phyloP scores from a whole-genome alignment of 495 filamentous ascomycete species.

The Astrothelium macrocarpum region DNA sequence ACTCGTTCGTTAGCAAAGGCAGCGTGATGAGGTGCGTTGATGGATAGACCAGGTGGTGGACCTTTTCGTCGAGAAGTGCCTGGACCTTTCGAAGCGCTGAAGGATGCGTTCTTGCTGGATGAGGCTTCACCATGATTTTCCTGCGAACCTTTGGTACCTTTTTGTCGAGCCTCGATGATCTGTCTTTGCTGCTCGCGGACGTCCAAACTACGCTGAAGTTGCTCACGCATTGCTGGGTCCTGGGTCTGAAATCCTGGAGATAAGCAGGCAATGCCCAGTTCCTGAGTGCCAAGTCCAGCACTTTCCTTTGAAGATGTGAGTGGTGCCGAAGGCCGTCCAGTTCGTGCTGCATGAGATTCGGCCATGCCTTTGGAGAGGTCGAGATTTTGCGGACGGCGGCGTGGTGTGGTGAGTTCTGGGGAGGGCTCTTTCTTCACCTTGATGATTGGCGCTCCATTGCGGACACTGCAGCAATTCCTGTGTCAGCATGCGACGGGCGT shows the following conservation, averaged over 20 bases:
- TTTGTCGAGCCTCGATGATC: slow-evolving; percentile 90
- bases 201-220: slow-evolving; percentile 84
- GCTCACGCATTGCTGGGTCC: slow-evolving; percentile 92
- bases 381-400: slow-evolving; percentile 79
- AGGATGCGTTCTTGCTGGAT: slow-evolving; percentile 12
- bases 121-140: slow-evolving; percentile 38
- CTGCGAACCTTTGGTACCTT: slow-evolving; percentile 65
- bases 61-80: slow-evolving; percentile 56
- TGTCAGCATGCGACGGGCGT: slow-evolving; percentile 19
- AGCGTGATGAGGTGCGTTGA: slow-evolving; percentile 90
- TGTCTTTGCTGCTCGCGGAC: slow-evolving; percentile 89
- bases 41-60: slow-evolving; percentile 83
- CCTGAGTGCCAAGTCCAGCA: slow-evolving; percentile 67
- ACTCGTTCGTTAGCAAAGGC: slow-evolving; percentile 94
- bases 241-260: slow-evolving; percentile 93
- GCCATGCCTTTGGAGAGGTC: slow-evolving; percentile 60
- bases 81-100: slow-evolving; percentile 47
- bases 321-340: slow-evolving; percentile 59
- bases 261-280: slow-evolving; percentile 87
- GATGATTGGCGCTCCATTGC: slow-evolving; percentile 53
- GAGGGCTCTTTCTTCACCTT: slow-evolving; percentile 93
- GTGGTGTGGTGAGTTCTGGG: slow-evolving; percentile 60
- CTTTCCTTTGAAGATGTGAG: slow-evolving; percentile 63
- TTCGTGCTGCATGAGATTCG: slow-evolving; percentile 38
- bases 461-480: slow-evolving; percentile 22